A percentile compares a stretch with the other conserved stretches of the same genome.
Evolutionary conservation across 2,329 filamentous ascomycete species (phyloP).

Genomic region (Fusarium abutilonis): DNA sequence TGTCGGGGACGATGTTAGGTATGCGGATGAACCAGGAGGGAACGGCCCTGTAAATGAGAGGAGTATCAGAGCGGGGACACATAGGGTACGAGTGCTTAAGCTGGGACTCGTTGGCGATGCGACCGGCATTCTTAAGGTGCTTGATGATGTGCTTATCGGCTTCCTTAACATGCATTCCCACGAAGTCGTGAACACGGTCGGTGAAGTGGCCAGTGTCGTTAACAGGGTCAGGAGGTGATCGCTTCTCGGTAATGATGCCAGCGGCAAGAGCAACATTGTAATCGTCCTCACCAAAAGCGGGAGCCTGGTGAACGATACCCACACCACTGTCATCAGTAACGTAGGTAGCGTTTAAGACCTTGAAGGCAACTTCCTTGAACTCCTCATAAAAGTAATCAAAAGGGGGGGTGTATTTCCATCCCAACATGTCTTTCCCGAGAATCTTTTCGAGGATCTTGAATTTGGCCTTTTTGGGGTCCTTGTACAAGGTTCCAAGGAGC

Average conservation of each 20-base stretch:
- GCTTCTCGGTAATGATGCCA: conserved; percentile 79
- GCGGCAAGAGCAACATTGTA: conserved; percentile 82
- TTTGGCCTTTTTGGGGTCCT: conserved; percentile 95
- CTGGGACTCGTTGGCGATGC: conserved; percentile 85
- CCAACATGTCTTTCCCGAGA: conserved; percentile 84
- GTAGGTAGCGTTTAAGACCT: conserved; percentile 83
- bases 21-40: conserved; percentile 97
- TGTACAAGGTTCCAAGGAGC: conserved; percentile 84
- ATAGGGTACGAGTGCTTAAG: conserved; percentile 92
- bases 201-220: conserved; percentile 85
- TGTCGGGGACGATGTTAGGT: conserved; percentile 81
- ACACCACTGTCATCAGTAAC: conserved; percentile 91
- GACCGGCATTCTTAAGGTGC: conserved; percentile 78
- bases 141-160: conserved; percentile 96
- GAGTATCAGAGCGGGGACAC: conserved; percentile 95
- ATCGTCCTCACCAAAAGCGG: conserved; percentile 96
- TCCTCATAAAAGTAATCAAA: conserved; percentile 92
- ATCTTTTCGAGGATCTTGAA: conserved; percentile 83
- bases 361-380: conserved; percentile 86
- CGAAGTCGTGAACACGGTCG: conserved; percentile 79
- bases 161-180: conserved; percentile 87
- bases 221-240: conserved; percentile 89
- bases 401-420: conserved; percentile 87
- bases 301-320: conserved; percentile 92
- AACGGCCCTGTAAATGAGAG: conserved; percentile 90